Evolutionary conservation across 2,329 filamentous ascomycete genomes (phyloP).

Genomic region (Exserohilum turcica): DNA sequence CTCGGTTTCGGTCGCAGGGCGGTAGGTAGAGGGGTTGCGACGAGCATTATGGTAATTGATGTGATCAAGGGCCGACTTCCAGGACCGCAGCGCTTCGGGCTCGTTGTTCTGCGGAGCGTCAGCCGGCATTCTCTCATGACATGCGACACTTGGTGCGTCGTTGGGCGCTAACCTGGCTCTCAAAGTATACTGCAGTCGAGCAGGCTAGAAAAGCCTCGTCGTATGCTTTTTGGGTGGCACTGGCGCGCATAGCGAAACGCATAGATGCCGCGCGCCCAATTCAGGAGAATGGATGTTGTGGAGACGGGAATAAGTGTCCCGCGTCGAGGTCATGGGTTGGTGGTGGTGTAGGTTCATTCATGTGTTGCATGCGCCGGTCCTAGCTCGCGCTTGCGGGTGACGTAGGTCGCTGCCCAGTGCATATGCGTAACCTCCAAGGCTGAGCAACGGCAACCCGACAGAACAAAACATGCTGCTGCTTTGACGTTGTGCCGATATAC

Average conservation of each 20-base stretch:
- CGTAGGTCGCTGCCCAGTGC: conserved; percentile 37
- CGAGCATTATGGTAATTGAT: conserved; percentile 86
- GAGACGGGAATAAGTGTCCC: conserved; percentile 37
- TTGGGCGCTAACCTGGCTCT: conserved; percentile 71
- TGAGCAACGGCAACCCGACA: conserved; percentile 20
- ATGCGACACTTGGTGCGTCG: background rate
- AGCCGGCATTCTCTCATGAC: conserved; percentile 2
- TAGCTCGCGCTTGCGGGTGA: conserved; percentile 37
- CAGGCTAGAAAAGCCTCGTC: conserved; percentile 95
- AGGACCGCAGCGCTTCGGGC: conserved; percentile 84
- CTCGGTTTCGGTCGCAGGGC: conserved; percentile 80
- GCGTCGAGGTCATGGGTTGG: conserved; percentile 14
- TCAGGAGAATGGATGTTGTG: conserved; percentile 47
- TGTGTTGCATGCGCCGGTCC: conserved; percentile 27
- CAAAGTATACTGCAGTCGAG: conserved; percentile 95
- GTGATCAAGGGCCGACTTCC: conserved; percentile 84
- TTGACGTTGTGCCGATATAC: conserved; percentile 3
- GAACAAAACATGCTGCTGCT: conserved; percentile 18
- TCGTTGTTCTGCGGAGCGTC: conserved; percentile 75
- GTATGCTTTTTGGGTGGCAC: conserved; percentile 92
- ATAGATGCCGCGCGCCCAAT: conserved; percentile 9
- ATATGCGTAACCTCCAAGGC: conserved; percentile 19
- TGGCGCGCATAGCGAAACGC: conserved; percentile 56
- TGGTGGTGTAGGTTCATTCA: conserved; percentile 26
- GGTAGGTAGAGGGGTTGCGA: conserved; percentile 70